phyloP scores from a whole-genome alignment of 768 basidiomycete genomes.

The Termitomyces bulborhizus region DNA sequence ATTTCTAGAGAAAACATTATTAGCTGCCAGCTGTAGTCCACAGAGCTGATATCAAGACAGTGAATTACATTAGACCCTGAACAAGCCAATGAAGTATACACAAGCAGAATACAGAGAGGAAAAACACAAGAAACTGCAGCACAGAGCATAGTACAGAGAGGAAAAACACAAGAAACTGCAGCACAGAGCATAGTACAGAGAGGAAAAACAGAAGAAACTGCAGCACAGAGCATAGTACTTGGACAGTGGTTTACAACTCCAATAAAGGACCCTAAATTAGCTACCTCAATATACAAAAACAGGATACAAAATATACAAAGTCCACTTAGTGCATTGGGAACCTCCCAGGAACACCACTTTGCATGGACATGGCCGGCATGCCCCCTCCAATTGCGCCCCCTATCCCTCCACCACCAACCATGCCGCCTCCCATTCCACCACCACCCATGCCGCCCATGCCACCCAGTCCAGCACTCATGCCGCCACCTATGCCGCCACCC shows the following conservation, averaged over 20 bases:
- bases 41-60: no score
- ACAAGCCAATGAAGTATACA: no score
- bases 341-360: constrained; percentile 24
- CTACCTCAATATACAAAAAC: constrained; percentile 4
- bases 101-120: no score
- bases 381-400: constrained; percentile 14
- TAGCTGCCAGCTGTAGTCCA: no score
- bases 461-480: constrained; percentile 17
- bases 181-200: neutral
- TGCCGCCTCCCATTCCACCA: constrained; percentile 14
- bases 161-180: no score
- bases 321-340: constrained; percentile 21
- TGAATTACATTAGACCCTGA: no score
- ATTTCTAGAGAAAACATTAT: no score
- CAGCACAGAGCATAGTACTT: neutral
- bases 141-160: neutral
- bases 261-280: neutral
- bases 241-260: neutral
- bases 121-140: neutral
- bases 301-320: constrained; percentile 1
- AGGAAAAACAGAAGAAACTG: no score
- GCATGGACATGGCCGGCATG: constrained; percentile 24
- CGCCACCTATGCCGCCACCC: neutral
- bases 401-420: neutral
- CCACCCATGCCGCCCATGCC: constrained; percentile 14